Percentiles rank a stretch among this genome's conserved stretches.
Evolutionary conservation across 2,329 filamentous ascomycete genomes (phyloP).

Genomic region (Epichloe coenophiala): DNA sequence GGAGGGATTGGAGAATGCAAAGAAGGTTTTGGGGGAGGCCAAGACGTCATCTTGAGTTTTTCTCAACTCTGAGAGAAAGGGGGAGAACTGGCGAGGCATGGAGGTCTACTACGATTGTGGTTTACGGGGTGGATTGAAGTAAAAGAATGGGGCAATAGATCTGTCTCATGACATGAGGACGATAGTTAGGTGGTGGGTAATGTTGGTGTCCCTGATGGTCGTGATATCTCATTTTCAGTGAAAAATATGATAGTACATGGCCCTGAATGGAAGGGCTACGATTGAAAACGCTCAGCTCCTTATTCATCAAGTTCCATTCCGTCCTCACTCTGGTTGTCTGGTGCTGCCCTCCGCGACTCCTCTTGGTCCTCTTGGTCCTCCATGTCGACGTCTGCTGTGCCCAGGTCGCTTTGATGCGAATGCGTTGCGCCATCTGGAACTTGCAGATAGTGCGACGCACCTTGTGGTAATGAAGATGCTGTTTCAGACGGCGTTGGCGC

Average conservation of each 20-base stretch:
- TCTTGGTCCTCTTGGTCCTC: slow-evolving; percentile 28
- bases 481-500: neutral
- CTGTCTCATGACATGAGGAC: no score
- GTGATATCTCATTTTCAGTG: neutral
- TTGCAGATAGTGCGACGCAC: slow-evolving; percentile 4
- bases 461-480: slow-evolving; percentile 1
- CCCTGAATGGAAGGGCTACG: neutral
- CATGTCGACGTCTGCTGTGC: slow-evolving; percentile 46
- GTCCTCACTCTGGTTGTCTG: slow-evolving; percentile 27
- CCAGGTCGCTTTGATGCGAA: slow-evolving; percentile 13
- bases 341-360: slow-evolving; percentile 11
- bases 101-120: neutral
- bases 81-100: neutral
- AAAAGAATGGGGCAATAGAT: neutral
- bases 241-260: neutral
- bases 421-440: slow-evolving; percentile 4
- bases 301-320: slow-evolving; percentile 49
- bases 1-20: slow-evolving; percentile 42
- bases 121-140: neutral
- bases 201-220: neutral
- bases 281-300: neutral
- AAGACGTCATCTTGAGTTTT: slow-evolving; percentile 18
- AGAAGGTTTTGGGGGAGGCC: slow-evolving; percentile 36
- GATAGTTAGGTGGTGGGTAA: no score
- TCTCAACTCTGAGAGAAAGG: neutral